These are phyloP conservation scores for Phytophthora hybrid DNA, from an alignment of 352 stramenopile species.

Conservation along the genomic window DNA sequence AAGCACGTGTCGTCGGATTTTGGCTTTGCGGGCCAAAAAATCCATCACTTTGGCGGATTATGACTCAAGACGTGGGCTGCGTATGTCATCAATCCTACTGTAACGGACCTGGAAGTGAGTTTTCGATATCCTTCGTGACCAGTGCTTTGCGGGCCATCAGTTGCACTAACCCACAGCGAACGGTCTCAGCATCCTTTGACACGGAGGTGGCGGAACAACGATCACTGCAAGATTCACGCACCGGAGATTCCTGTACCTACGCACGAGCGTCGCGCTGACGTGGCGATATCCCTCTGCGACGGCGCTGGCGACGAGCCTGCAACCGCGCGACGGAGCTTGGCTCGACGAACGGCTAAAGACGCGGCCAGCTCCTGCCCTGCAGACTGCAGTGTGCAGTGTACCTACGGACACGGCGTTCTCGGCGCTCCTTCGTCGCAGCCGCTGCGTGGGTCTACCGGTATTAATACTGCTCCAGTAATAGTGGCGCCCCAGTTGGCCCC, in stretches of 20 bases:
- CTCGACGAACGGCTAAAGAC: slow-evolving; percentile 11
- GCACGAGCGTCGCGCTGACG: neutral
- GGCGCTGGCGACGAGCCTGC: slow-evolving; percentile 2
- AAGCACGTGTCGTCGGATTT: too few species aligned
- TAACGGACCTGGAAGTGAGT: neutral
- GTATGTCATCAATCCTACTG: neutral
- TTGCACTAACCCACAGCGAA: slow-evolving; percentile 4
- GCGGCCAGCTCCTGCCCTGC: neutral
- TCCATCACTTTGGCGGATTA: neutral
- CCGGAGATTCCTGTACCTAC: neutral
- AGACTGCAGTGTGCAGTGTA: neutral
- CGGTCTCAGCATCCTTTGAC: neutral
- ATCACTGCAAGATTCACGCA: neutral
- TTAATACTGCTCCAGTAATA: neutral
- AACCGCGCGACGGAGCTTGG: slow-evolving; percentile 13
- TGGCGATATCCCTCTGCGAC: slow-evolving; percentile 25
- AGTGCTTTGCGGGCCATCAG: neutral
- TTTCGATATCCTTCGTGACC: neutral
- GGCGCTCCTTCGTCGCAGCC: neutral
- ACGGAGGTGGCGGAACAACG: neutral
- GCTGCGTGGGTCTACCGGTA: neutral
- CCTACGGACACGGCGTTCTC: neutral
- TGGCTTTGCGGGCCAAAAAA: neutral
- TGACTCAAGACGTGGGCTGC: neutral
- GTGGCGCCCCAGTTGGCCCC: neutral